These are phyloP conservation scores for Aureobasidium sp. DNA, from an alignment of 2,329 filamentous ascomycete genomes.

Conservation along the genomic window DNA sequence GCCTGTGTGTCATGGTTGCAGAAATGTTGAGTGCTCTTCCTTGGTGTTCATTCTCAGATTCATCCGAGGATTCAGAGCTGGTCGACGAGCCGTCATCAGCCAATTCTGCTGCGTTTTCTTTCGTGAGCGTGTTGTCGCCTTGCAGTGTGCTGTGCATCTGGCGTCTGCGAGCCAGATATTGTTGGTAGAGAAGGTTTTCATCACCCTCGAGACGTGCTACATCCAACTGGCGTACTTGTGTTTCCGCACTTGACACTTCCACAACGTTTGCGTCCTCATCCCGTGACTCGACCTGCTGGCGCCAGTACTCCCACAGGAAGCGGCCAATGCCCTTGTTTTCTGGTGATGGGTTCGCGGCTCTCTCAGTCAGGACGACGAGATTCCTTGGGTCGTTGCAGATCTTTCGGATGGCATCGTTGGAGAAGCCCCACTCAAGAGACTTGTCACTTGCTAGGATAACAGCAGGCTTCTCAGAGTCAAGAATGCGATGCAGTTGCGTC, in stretches of 20 bases:
- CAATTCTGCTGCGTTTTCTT: conserved; percentile 56
- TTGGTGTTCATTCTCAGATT: conserved; percentile 83
- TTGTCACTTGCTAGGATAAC: conserved; percentile 89
- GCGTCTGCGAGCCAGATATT: conserved; percentile 82
- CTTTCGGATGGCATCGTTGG: conserved; percentile 66
- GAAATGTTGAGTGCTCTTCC: conserved; percentile 87
- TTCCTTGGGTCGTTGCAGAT: conserved; percentile 74
- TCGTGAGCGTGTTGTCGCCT: conserved; percentile 57
- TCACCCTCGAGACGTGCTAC: conserved; percentile 61
- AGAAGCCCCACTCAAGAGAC: conserved; percentile 92
- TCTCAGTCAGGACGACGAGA: conserved; percentile 79
- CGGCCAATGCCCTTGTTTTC: conserved; percentile 55
- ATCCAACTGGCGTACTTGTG: neutral
- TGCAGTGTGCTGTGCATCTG: conserved; percentile 80
- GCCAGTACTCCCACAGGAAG: conserved; percentile 62
- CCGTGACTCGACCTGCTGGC: conserved; percentile 20
- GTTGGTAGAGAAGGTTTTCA: conserved; percentile 77
- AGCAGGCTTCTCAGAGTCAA: conserved; percentile 48
- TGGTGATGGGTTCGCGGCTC: conserved; percentile 42
- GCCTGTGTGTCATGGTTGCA: conserved; percentile 75
- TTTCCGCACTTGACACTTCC: conserved; percentile 2
- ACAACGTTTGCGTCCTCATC: conserved; percentile 7
- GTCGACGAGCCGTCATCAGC: conserved; percentile 67
- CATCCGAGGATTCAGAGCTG: conserved; percentile 78
- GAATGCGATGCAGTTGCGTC: conserved; percentile 67